Evolutionary conservation across 345 rosid genomes (phyloP).

Genomic region (Zanthoxylum bungeanum): DNA sequence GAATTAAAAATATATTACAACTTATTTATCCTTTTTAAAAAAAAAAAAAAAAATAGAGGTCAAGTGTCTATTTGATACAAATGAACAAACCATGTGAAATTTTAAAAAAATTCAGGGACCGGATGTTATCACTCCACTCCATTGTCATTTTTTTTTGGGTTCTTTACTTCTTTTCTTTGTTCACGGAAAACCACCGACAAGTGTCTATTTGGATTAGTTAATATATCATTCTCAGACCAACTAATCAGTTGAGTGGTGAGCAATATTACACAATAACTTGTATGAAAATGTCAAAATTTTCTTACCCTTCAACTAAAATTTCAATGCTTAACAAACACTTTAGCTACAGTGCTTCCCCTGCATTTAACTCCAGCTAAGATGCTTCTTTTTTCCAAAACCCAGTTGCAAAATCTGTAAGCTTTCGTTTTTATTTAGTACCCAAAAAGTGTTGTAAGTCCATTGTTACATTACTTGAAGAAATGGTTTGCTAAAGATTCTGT

Average conservation of each 20-base stretch:
- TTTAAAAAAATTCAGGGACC: neutral
- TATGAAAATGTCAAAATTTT: neutral
- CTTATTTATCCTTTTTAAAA: too few relatives aligned
- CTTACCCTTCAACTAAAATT: neutral
- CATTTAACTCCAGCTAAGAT: neutral
- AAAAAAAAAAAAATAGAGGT: neutral
- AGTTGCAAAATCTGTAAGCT: constrained; percentile 15
- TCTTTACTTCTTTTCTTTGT: neutral
- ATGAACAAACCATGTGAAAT: neutral
- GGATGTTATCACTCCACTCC: too few relatives aligned
- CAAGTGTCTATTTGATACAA: neutral
- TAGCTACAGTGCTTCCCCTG: neutral
- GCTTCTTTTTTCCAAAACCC: neutral
- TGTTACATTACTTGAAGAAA: constrained; percentile 1
- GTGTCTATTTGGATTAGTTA: neutral
- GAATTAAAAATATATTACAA: too few relatives aligned
- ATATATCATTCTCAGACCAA: constrained; percentile 13
- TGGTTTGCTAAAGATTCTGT: constrained; percentile 5
- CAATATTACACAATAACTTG: neutral
- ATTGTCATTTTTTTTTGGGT: too few relatives aligned
- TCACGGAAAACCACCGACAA: neutral
- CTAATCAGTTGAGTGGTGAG: neutral
- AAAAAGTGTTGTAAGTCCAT: neutral
- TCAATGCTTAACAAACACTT: constrained; percentile 5
- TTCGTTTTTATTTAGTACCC: neutral